These are phyloP conservation scores for Trichoderma guizhouense DNA, from an alignment of 2,329 filamentous ascomycete species.

Conservation along the genomic window DNA sequence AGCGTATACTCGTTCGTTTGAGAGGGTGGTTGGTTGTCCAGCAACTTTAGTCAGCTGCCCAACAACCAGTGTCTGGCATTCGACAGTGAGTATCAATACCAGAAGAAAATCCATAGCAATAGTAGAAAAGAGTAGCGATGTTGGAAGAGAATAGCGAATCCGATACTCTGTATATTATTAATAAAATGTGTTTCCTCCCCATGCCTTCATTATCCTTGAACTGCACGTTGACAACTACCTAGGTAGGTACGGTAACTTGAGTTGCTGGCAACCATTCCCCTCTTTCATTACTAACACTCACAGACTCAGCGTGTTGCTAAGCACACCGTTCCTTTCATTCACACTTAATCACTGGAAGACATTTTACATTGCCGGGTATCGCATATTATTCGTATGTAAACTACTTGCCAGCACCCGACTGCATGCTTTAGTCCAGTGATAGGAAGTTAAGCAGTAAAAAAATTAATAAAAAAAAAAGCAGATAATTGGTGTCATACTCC, in stretches of 20 bases:
- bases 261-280: background rate
- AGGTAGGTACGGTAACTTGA: background rate
- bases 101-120: too few species aligned
- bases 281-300: background rate
- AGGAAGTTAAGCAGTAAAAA: background rate
- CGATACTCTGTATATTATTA: too few species aligned
- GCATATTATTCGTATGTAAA: conserved; percentile 16
- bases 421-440: background rate
- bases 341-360: background rate
- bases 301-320: background rate
- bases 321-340: background rate
- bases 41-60: too few species aligned
- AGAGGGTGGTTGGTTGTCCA: too few species aligned
- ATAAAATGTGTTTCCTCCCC: too few species aligned
- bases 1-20: background rate
- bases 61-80: too few species aligned
- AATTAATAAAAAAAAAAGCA: background rate
- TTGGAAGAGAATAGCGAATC: too few species aligned
- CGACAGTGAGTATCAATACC: too few species aligned
- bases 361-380: background rate
- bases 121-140: too few species aligned
- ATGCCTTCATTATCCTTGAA: background rate
- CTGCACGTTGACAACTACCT: background rate
- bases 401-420: background rate
- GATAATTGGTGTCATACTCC: background rate